Evolutionary conservation across 1,284 basidiomycete species (phyloP).

Genomic region (Fomes fomentarius): DNA sequence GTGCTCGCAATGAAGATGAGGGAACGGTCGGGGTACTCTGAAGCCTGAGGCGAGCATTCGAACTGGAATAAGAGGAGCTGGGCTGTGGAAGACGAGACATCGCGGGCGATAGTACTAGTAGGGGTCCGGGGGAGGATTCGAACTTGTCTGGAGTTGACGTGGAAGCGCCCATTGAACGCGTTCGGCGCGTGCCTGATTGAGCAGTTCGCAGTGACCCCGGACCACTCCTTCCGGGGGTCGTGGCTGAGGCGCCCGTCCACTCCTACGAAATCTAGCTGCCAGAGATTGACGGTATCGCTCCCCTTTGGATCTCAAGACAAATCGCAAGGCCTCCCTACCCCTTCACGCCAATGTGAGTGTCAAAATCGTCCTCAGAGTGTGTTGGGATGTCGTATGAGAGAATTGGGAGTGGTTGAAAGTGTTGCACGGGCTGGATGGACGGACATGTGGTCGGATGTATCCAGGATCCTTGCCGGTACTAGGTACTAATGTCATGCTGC

Average conservation of each 20-base stretch:
- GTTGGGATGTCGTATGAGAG: slow-evolving; percentile 8
- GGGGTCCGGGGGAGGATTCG: not conserved
- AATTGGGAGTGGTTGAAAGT: slow-evolving; percentile 13
- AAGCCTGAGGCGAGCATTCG: slow-evolving; percentile 26
- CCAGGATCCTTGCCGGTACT: slow-evolving; percentile 6
- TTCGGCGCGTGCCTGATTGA: slow-evolving; percentile 15
- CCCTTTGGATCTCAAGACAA: slow-evolving; percentile 38
- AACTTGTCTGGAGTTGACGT: not conserved
- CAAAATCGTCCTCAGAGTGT: slow-evolving; percentile 14
- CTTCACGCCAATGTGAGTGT: slow-evolving; percentile 37
- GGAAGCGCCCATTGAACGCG: slow-evolving; percentile 20
- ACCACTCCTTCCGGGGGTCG: slow-evolving; percentile 17
- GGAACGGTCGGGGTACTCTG: slow-evolving; percentile 28
- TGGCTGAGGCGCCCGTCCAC: slow-evolving; percentile 18
- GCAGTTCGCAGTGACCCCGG: slow-evolving; percentile 20
- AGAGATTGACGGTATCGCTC: slow-evolving; percentile 26
- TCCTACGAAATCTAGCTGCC: slow-evolving; percentile 21
- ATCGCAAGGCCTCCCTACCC: slow-evolving; percentile 32
- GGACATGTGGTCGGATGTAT: slow-evolving; percentile 28
- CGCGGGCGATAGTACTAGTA: not conserved
- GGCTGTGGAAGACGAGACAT: slow-evolving; percentile 57
- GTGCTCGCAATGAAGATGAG: slow-evolving; percentile 12
- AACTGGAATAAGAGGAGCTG: slow-evolving; percentile 43
- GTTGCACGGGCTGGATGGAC: slow-evolving; percentile 34
- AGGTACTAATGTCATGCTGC: slow-evolving; percentile 27